Evolutionary conservation across 1,284 basidiomycete species (phyloP).

Genomic region (Chalciporus sp.): DNA sequence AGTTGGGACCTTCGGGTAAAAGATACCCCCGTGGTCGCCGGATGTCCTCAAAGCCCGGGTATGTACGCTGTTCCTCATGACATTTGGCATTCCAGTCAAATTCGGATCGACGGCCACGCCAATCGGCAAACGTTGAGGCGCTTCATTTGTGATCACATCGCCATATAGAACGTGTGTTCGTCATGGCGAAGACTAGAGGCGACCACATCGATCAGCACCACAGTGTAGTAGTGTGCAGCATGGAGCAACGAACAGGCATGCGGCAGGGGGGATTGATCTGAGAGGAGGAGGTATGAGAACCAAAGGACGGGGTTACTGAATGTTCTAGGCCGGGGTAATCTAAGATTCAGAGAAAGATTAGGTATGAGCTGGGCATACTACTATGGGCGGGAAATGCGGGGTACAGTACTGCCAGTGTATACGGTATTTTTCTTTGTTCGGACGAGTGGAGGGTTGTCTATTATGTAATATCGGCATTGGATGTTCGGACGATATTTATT

Average conservation of each 20-base stretch:
- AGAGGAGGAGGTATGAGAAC: background rate
- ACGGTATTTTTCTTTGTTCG: slow-evolving; percentile 17
- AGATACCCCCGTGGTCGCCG: no score
- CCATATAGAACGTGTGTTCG: slow-evolving; percentile 13
- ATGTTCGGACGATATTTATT: background rate
- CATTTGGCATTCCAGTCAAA: no score
- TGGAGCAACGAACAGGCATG: slow-evolving; percentile 4
- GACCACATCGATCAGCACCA: background rate
- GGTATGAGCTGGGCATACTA: slow-evolving; percentile 4
- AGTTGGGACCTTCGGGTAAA: no score
- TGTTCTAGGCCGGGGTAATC: slow-evolving; percentile 30
- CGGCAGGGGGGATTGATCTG: background rate
- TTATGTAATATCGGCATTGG: slow-evolving; percentile 17
- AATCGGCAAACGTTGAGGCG: background rate
- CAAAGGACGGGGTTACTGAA: background rate
- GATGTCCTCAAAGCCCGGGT: no score
- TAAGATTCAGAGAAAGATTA: slow-evolving; percentile 29
- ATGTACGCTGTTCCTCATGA: background rate
- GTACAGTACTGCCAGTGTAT: slow-evolving; percentile 20
- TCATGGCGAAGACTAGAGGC: background rate
- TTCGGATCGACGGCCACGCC: background rate
- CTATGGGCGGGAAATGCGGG: slow-evolving; percentile 18
- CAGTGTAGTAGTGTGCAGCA: background rate
- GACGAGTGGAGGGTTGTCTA: background rate
- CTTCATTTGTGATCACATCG: background rate